Base-by-base conservation (phyloP, 108 stramenopile species). In the Schizochytrium sp. region DNA sequence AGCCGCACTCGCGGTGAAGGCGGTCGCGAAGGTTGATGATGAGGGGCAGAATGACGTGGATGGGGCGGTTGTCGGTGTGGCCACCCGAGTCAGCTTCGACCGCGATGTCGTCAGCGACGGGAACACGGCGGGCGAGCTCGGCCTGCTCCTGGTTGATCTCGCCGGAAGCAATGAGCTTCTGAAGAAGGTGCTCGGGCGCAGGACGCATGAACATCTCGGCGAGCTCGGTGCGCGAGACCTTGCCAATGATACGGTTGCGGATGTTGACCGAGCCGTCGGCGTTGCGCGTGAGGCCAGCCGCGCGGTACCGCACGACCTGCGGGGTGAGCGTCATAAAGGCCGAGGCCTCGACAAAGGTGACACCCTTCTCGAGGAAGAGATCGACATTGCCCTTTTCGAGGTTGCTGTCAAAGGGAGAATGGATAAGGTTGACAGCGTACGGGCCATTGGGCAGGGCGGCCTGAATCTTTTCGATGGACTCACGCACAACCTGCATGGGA, bases 1-100 rank as follows among this genome's bases (percentile, higher is more conserved):
- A 69, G 63, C 63, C 63, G 63, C 63, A 69, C 63, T 69, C 63
- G 34, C 41, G 25, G 63, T 69, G 63, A 14, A 69, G 14, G 41
- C 63, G 63, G 3, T 69, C 63, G 3, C 63, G 63, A 6, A 69
- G 63, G 63, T 69, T 69, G 63, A 69, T 41, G 3, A 69, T 69
- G 63, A 69, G 63, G 8, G 63, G 63, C 21, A 69, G 63, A 23
- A 69, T 69, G 63, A 69, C 63, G 63, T 69, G 63, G 63, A 69
- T 69, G 63, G 63, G 63, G 63, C 63, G 63, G 63, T 69, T 69
- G 41, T 69, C 63, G 63, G 63, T 69, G 63, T 69, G 63, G 63
- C 63, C 63, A 18, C 63, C 63, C 34, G 63, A 69, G 63, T 69
- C 63, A 12, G 63, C 63, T 5, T 69, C 63, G 41, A 69, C 63